These are phyloP conservation scores for Plantago major DNA, from an alignment of 257 asterid genomes.

Conservation along the genomic window DNA sequence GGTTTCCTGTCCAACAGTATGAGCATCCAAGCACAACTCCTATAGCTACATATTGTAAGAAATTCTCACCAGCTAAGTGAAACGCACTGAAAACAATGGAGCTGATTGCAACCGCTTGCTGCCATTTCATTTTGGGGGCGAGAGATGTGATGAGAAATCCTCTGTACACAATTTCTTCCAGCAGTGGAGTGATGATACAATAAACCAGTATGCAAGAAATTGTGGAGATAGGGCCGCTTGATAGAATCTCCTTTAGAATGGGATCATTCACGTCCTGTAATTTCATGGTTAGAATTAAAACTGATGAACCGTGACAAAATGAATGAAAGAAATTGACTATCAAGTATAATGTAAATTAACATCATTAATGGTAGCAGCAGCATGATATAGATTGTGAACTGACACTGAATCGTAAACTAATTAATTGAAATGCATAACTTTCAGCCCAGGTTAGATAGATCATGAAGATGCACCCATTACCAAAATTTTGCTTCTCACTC, in stretches of 20 bases:
- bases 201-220: conserved; percentile 46
- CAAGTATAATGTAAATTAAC: background rate
- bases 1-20: conserved; percentile 82
- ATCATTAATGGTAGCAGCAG: background rate
- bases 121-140: conserved; percentile 69
- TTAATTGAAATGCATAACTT: too few species aligned
- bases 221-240: conserved; percentile 44
- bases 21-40: conserved; percentile 73
- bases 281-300: conserved; percentile 3
- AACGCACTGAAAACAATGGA: conserved; percentile 68
- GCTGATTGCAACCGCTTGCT: conserved; percentile 55
- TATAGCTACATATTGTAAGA: conserved; percentile 51
- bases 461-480: too few species aligned
- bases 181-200: conserved; percentile 64
- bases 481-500: too few species aligned
- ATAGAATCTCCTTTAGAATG: conserved; percentile 53
- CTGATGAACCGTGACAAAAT: background rate
- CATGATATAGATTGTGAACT: too few species aligned
- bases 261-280: conserved; percentile 66
- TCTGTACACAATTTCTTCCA: conserved; percentile 83
- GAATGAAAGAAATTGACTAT: background rate
- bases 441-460: too few species aligned
- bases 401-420: too few species aligned
- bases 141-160: conserved; percentile 72
- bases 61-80: conserved; percentile 78